These are phyloP conservation scores for Pestalotiopsis sp. DNA, from an alignment of 2,329 filamentous ascomycete genomes.

Conservation along the genomic window DNA sequence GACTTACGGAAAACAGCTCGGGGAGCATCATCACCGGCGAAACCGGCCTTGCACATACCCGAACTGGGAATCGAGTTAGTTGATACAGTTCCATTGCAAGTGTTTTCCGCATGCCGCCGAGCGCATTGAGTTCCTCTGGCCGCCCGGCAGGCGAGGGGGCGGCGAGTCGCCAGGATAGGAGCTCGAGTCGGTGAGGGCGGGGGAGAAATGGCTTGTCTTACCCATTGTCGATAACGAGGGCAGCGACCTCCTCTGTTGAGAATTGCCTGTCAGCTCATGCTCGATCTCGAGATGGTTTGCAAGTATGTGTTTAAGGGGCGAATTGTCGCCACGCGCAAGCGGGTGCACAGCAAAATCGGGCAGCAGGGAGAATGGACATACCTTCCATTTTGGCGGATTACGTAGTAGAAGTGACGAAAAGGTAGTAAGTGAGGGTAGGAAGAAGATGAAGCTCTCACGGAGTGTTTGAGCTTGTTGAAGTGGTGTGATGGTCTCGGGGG, in stretches of 20 bases:
- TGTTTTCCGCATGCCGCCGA: slow-evolving; percentile 12
- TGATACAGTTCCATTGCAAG: slow-evolving; percentile 9
- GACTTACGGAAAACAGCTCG: slow-evolving; percentile 99
- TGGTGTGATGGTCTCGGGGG: slow-evolving; percentile 23
- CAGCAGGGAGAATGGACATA: slow-evolving; percentile 45
- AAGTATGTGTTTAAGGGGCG: slow-evolving; percentile 12
- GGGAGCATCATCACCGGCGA: slow-evolving; percentile 99
- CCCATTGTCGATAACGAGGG: slow-evolving; percentile 99
- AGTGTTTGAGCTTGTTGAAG: slow-evolving; percentile 39
- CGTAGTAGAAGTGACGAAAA: slow-evolving; percentile 35
- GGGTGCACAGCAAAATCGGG: neutral
- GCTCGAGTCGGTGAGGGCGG: slow-evolving; percentile 38
- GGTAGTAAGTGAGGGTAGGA: slow-evolving; percentile 26
- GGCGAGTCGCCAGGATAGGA: slow-evolving; percentile 16
- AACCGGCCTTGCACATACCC: slow-evolving; percentile 99
- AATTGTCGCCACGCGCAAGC: neutral
- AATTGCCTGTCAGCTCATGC: slow-evolving; percentile 44
- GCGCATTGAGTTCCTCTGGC: slow-evolving; percentile 18
- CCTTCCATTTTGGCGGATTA: slow-evolving; percentile 64
- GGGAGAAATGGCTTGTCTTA: slow-evolving; percentile 61
- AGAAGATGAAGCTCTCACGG: slow-evolving; percentile 30
- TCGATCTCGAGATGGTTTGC: slow-evolving; percentile 15
- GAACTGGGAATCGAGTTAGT: slow-evolving; percentile 65
- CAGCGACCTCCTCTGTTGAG: slow-evolving; percentile 94
- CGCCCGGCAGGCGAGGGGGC: slow-evolving; percentile 11